Evolutionary conservation across 2,329 filamentous ascomycete species (phyloP), one percentile per base, ranked within the genome.

Genomic region (Fusarium cyanostomum): DNA sequence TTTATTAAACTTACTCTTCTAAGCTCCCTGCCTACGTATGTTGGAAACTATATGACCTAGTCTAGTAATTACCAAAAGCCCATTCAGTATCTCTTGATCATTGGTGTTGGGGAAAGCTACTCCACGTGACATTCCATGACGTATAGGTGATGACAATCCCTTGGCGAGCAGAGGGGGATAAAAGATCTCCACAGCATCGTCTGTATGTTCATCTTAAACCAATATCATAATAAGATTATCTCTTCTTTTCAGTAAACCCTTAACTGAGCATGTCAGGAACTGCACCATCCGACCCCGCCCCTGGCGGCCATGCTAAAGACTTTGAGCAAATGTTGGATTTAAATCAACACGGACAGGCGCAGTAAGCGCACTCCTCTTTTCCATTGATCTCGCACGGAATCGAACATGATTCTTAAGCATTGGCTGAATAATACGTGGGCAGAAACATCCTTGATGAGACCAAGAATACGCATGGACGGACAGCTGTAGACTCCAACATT

Each of bases 381-480:
- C 8, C 7, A 34, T 7, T n/a, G 2, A 15, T 34, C n/a, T 3
- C 33, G n/a, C n/a, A n/a, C n/a, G n/a, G n/a, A 11, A 45, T 10
- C 16, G n/a, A 37, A 9, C 13, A 18, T 31, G 10, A 10, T 8
- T 10, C 15, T 18, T n/a, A n/a, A n/a, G n/a, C n/a, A n/a, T n/a
- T n/a, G n/a, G n/a, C n/a, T 18, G 3, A 8, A 3, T 60, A 3
- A 62, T 7, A 21, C 2, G 3, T 6, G 1, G 3, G 2, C 5
- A 62, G 51, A 8, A 61, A 62, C 18, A 51, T 62, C 1, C 45
- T 56, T 10, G 51, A 62, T 2, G 56, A 62, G 33, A 62, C 52
- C 0, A 56, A 56, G 5, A 56, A 62, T 0, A 62, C 56, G 0
- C 24, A 27, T 2, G 59, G 56, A 3, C 31, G 27, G 1, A 24